Conservation (phyloP, 2,329 filamentous ascomycete species). For the Colletotrichum plurivorum region DNA sequence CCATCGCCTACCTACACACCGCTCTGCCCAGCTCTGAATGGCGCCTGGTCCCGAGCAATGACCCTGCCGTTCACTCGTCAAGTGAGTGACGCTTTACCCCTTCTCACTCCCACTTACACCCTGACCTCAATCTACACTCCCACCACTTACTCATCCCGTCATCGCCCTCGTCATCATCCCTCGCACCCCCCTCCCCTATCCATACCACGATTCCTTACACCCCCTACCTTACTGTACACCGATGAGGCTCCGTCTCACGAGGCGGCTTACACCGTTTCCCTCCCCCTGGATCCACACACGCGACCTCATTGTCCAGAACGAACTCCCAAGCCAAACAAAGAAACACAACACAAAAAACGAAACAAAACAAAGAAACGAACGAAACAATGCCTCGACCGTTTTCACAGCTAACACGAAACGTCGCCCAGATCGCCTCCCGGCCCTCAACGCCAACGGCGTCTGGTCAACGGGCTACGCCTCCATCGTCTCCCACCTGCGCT, state of each 20-base stretch:
- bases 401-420: neutral
- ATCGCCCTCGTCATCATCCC: neutral
- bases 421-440: slow-evolving; percentile 66
- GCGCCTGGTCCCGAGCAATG: slow-evolving; percentile 80
- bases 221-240: neutral
- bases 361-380: slow-evolving; percentile 15
- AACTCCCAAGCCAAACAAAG: slow-evolving; percentile 39
- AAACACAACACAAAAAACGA: neutral
- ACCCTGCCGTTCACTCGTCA: slow-evolving; percentile 78
- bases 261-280: slow-evolving; percentile 42
- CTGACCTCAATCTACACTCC: slow-evolving; percentile 21
- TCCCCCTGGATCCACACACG: slow-evolving; percentile 18
- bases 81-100: slow-evolving; percentile 64
- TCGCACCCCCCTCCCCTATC: slow-evolving; percentile 43
- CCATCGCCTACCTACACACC: slow-evolving; percentile 81
- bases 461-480: slow-evolving; percentile 73
- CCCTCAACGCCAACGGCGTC: slow-evolving; percentile 63
- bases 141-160: neutral
- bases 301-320: slow-evolving; percentile 10
- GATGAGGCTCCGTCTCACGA: neutral
- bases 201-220: slow-evolving; percentile 8
- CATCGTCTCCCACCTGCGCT: slow-evolving; percentile 71
- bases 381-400: neutral
- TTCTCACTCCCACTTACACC: slow-evolving; percentile 25
- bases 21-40: slow-evolving; percentile 73